Evolutionary conservation across 305 asterid genomes (phyloP).

Genomic region (Stenogyne calaminthoides): DNA sequence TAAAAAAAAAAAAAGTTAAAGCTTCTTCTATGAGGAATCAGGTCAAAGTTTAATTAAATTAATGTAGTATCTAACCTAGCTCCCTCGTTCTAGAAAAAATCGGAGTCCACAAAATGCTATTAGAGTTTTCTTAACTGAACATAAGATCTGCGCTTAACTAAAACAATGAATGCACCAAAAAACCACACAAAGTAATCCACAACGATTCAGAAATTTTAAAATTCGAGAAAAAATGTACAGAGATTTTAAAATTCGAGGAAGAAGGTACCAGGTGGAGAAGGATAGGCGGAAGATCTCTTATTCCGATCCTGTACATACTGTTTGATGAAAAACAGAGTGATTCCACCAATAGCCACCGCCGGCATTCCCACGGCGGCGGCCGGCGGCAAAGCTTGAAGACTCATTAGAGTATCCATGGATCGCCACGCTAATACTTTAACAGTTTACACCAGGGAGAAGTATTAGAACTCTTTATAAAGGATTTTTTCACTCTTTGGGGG

Average conservation of each 20-base stretch:
- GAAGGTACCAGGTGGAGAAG: constrained; percentile 52
- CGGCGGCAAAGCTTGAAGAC: constrained; percentile 49
- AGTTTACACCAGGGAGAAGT: background rate
- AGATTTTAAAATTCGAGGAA: too few relatives aligned
- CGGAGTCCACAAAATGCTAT: too few relatives aligned
- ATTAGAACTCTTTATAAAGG: background rate
- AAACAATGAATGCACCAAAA: background rate
- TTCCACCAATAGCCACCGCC: constrained; percentile 62
- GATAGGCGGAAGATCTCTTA: constrained; percentile 48
- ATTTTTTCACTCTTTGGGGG: background rate
- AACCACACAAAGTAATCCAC: background rate
- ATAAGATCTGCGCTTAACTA: background rate
- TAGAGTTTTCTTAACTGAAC: too few relatives aligned
- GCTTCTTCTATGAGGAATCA: too few relatives aligned
- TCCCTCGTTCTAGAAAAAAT: too few relatives aligned
- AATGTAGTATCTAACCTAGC: too few relatives aligned
- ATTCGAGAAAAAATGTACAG: background rate
- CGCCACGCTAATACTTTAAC: background rate
- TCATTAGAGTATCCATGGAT: constrained; percentile 52
- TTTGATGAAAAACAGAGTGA: constrained; percentile 54
- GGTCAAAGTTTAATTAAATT: too few relatives aligned
- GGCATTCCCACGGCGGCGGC: too few relatives aligned
- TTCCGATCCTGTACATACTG: constrained; percentile 41
- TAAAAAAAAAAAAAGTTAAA: too few relatives aligned
- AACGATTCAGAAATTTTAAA: background rate